These are phyloP conservation scores for Epichloe baconii DNA, from an alignment of 2,329 filamentous ascomycete genomes.

Conservation along the genomic window DNA sequence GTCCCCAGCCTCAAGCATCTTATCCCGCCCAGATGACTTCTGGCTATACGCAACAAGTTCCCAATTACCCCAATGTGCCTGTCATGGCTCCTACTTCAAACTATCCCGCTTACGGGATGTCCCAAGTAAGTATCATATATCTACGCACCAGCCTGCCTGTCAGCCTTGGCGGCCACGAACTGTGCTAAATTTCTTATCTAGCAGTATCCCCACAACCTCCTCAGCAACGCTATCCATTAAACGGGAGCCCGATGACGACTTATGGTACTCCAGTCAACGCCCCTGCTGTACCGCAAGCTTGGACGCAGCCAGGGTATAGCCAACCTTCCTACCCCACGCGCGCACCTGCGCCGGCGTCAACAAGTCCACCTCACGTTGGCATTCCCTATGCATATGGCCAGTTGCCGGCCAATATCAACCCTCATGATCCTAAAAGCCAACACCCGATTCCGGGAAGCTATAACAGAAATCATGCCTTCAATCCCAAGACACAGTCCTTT, in stretches of 20 bases:
- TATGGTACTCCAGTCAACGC: slow-evolving; percentile 23
- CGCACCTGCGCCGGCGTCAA: slow-evolving; percentile 16
- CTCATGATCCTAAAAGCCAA: slow-evolving; percentile 59
- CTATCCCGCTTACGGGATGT: slow-evolving; percentile 34
- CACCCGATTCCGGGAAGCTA: slow-evolving; percentile 78
- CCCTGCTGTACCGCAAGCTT: slow-evolving; percentile 18
- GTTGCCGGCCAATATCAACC: slow-evolving; percentile 54
- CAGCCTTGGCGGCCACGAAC: not conserved
- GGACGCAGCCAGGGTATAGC: slow-evolving; percentile 23
- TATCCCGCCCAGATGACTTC: slow-evolving; percentile 34
- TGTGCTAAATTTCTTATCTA: slow-evolving; percentile 7
- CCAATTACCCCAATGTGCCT: slow-evolving; percentile 31
- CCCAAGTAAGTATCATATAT: slow-evolving; percentile 26
- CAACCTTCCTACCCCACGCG: slow-evolving; percentile 19
- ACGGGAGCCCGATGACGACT: slow-evolving; percentile 22
- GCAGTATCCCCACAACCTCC: slow-evolving; percentile 17
- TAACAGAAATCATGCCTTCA: slow-evolving; percentile 69
- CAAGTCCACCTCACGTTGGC: slow-evolving; percentile 17
- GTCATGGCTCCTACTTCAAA: slow-evolving; percentile 27
- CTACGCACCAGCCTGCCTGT: not conserved
- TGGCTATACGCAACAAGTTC: slow-evolving; percentile 30
- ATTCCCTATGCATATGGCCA: slow-evolving; percentile 67
- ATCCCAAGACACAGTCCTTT: slow-evolving; percentile 88
- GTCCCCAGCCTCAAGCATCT: slow-evolving; percentile 30
- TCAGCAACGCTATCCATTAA: slow-evolving; percentile 19